Conservation (phyloP, 345 rosid genomes). For the Psidium friedrichsthalianum region DNA sequence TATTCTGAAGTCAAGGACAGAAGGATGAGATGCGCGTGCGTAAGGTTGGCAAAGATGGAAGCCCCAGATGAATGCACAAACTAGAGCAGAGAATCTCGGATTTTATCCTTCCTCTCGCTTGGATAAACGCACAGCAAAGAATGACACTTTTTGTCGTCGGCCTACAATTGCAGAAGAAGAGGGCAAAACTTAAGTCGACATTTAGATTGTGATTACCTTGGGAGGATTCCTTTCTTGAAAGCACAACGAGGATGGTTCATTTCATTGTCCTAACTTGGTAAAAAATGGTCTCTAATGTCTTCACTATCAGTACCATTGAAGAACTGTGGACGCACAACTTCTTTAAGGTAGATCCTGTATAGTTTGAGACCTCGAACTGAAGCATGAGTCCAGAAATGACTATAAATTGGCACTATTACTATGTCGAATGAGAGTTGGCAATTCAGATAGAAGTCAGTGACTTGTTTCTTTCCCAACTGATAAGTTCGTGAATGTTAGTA, state of each 20-base stretch:
- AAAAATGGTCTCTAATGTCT: not conserved
- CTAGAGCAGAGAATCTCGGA: not conserved
- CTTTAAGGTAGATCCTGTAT: not conserved
- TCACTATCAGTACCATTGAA: not conserved
- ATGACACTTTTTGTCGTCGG: not conserved
- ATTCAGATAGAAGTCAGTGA: not conserved
- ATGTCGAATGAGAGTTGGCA: not conserved
- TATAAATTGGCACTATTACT: not conserved
- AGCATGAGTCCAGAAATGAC: not conserved
- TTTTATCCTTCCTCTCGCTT: not conserved
- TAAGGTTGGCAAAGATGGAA: not conserved
- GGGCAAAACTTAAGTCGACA: not conserved
- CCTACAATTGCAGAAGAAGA: not conserved
- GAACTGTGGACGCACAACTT: not conserved
- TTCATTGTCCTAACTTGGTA: not conserved
- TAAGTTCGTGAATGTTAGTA: not conserved
- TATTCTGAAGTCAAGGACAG: not conserved
- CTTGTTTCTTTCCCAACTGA: not conserved
- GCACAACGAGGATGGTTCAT: not conserved
- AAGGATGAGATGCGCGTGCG: not conserved
- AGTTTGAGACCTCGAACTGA: not conserved
- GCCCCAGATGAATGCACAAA: not conserved
- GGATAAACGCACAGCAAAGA: not conserved
- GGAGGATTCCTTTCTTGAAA: not conserved
- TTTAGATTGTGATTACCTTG: not conserved